Evolutionary conservation across 208 protist genomes (phyloP).

Genomic region (Trypanosoma platydactyli): DNA sequence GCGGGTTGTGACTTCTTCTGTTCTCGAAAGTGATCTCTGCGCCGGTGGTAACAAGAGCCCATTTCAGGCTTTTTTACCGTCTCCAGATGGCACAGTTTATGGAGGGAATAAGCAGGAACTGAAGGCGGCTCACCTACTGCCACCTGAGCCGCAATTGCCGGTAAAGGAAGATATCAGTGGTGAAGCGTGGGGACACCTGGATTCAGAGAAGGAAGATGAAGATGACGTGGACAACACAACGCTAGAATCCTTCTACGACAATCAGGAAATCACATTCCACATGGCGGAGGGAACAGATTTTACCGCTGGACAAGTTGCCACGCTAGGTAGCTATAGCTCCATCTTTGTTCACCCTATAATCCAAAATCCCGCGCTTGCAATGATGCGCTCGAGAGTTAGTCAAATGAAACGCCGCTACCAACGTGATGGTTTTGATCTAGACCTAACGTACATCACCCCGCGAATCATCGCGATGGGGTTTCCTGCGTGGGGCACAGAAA

Average conservation of each 20-base stretch:
- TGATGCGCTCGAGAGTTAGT: slow-evolving; percentile 75
- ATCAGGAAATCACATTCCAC: not conserved
- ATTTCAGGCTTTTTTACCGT: not conserved
- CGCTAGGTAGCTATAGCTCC: not conserved
- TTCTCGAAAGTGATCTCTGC: not conserved
- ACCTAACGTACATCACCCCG: slow-evolving; percentile 92
- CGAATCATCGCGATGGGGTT: slow-evolving; percentile 94
- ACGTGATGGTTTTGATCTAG: slow-evolving; percentile 90
- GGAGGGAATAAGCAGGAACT: not conserved
- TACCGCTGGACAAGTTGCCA: slow-evolving; percentile 1
- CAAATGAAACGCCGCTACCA: slow-evolving; percentile 91
- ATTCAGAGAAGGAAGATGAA: not conserved
- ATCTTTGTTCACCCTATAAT: slow-evolving; percentile 1
- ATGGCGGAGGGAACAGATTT: not conserved
- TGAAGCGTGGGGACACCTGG: not conserved
- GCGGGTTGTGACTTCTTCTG: not conserved
- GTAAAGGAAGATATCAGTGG: not conserved
- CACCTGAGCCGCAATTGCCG: too few relatives aligned
- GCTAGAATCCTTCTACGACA: not conserved
- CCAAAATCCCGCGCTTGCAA: slow-evolving; percentile 26
- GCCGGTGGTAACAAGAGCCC: not conserved
- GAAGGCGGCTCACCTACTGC: slow-evolving; percentile 5
- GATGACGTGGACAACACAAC: too few relatives aligned
- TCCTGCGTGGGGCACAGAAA: slow-evolving; percentile 85
- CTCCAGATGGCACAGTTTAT: not conserved